Percentiles rank a stretch among this genome's conserved stretches.
Conservation (phyloP, 495 filamentous ascomycete genomes). For the Talaromyces proteolyticus region DNA sequence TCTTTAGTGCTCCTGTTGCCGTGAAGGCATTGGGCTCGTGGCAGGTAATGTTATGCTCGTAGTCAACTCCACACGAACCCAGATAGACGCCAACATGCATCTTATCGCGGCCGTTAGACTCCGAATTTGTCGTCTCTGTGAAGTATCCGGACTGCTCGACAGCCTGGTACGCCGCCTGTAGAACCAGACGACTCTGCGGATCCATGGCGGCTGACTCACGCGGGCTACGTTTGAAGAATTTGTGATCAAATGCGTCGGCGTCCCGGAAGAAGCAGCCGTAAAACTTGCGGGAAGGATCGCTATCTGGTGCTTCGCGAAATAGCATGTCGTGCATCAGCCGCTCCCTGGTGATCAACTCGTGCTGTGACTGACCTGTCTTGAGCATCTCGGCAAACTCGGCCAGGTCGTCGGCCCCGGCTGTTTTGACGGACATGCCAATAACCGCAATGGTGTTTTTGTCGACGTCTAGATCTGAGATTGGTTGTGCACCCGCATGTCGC, state of each 20-base stretch:
- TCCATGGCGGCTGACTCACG: conserved; percentile 44
- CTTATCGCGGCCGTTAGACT: not conserved
- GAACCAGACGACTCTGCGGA: conserved; percentile 43
- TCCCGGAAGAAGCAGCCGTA: conserved; percentile 41
- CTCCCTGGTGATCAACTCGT: conserved; percentile 26
- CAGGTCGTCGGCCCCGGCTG: conserved; percentile 40
- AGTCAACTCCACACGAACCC: conserved; percentile 22
- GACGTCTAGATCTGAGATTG: not conserved
- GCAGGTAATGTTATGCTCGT: conserved; percentile 30
- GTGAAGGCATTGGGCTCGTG: conserved; percentile 27
- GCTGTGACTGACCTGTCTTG: conserved; percentile 32
- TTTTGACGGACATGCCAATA: conserved; percentile 43
- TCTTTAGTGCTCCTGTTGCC: conserved; percentile 24
- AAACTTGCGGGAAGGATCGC: conserved; percentile 25
- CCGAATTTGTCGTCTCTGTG: not conserved
- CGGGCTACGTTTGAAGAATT: conserved; percentile 43
- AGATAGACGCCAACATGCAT: conserved; percentile 26
- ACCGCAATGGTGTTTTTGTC: conserved; percentile 42
- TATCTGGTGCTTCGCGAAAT: conserved; percentile 34
- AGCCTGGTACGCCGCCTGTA: conserved; percentile 44
- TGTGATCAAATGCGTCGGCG: conserved; percentile 42
- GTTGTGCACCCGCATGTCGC: too few relatives aligned
- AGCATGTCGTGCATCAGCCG: conserved; percentile 28
- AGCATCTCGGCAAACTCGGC: conserved; percentile 39
- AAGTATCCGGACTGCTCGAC: conserved; percentile 40